phyloP scores from a whole-genome alignment of 805 yeast species.

The Candida glaebosa region DNA sequence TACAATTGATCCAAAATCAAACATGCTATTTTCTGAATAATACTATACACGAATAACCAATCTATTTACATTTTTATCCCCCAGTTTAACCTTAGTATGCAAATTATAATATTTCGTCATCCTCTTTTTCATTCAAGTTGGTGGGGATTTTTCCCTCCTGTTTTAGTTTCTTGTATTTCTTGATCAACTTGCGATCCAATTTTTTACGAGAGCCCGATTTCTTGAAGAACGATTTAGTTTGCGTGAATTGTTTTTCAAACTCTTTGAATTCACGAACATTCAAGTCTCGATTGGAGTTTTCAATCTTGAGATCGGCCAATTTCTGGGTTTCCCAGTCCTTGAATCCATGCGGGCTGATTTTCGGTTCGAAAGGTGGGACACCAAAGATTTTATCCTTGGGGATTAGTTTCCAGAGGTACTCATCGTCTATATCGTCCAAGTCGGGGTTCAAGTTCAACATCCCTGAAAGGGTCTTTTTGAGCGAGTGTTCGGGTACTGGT shows the following conservation, averaged over 20 bases:
- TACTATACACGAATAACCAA: neutral
- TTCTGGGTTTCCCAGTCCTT: slow-evolving; percentile 33
- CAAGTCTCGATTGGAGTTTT: slow-evolving; percentile 15
- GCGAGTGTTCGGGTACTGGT: slow-evolving; percentile 34
- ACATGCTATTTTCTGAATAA: neutral
- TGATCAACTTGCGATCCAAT: slow-evolving; percentile 32
- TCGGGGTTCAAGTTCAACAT: slow-evolving; percentile 34
- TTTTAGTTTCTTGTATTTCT: slow-evolving; percentile 28
- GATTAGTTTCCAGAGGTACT: slow-evolving; percentile 36
- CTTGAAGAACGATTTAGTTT: slow-evolving; percentile 23
- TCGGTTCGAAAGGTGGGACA: slow-evolving; percentile 30
- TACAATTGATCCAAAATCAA: too few species aligned
- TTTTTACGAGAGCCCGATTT: slow-evolving; percentile 23
- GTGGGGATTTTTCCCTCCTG: slow-evolving; percentile 23
- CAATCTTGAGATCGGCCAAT: slow-evolving; percentile 18
- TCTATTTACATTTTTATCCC: neutral
- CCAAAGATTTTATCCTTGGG: slow-evolving; percentile 35
- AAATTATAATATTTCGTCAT: neutral
- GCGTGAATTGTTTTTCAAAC: slow-evolving; percentile 16
- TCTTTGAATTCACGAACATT: slow-evolving; percentile 21
- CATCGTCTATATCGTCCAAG: slow-evolving; percentile 35
- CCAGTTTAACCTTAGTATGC: neutral
- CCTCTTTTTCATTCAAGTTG: neutral
- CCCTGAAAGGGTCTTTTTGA: slow-evolving; percentile 37
- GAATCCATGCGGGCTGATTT: slow-evolving; percentile 23